Evolutionary conservation across 176 grass and related monocot genomes (phyloP).

Genomic region (Aegilops speltoides): DNA sequence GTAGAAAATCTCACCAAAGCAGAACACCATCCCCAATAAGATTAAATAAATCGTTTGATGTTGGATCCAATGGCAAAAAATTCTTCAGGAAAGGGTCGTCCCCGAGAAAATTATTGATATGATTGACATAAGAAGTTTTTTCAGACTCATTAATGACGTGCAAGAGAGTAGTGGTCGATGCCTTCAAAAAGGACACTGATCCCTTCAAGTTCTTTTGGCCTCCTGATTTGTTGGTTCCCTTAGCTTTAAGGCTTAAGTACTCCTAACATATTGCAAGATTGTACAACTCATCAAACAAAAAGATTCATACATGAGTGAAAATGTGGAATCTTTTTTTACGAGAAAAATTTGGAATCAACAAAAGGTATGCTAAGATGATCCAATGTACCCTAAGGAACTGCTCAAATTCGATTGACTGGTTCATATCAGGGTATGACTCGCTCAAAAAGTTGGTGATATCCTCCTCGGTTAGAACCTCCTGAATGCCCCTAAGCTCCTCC

Average conservation of each 20-base stretch:
- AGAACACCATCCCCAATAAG: slow-evolving; percentile 88
- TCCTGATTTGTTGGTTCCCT: slow-evolving; percentile 56
- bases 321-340: background rate
- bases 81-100: slow-evolving; percentile 89
- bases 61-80: slow-evolving; percentile 82
- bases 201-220: slow-evolving; percentile 63
- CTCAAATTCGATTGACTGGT: slow-evolving; percentile 82
- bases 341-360: background rate
- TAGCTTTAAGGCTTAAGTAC: slow-evolving; percentile 74
- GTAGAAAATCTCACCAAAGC: slow-evolving; percentile 69
- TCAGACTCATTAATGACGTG: slow-evolving; percentile 93
- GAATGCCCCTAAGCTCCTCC: slow-evolving; percentile 73
- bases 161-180: slow-evolving; percentile 88
- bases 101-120: slow-evolving; percentile 90
- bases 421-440: slow-evolving; percentile 63
- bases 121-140: slow-evolving; percentile 88
- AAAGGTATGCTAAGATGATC: background rate
- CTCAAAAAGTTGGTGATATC: slow-evolving; percentile 54
- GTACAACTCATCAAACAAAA: background rate
- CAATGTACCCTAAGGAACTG: slow-evolving; percentile 70
- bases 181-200: slow-evolving; percentile 92
- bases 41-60: slow-evolving; percentile 65
- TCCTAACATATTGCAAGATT: slow-evolving; percentile 51
- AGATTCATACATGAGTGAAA: background rate
- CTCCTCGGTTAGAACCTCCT: slow-evolving; percentile 62